Evolutionary conservation across 352 stramenopile genomes (phyloP).

Genomic region (Peronospora belbahrii): DNA sequence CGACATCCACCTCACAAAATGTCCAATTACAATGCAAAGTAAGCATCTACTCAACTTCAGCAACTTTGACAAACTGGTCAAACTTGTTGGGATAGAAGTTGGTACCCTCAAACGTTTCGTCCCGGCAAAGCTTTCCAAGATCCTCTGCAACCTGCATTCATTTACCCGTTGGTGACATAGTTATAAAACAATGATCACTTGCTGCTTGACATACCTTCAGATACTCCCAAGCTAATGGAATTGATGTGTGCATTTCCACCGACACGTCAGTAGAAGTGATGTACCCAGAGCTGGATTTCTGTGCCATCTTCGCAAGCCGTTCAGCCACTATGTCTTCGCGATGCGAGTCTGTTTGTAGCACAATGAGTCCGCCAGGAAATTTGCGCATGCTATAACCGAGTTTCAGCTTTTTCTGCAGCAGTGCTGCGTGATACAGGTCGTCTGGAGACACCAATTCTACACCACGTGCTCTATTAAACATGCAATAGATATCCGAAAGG

Average conservation of each 20-base stretch:
- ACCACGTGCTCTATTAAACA: conserved; percentile 96
- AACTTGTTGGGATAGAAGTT: conserved; percentile 95
- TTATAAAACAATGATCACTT: background rate
- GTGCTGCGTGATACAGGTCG: conserved; percentile 90
- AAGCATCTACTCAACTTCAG: conserved; percentile 12
- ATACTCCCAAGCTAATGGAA: conserved; percentile 94
- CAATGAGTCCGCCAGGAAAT: conserved; percentile 90
- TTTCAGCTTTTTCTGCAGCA: conserved; percentile 72
- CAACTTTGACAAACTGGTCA: conserved; percentile 34
- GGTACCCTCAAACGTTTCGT: conserved; percentile 92
- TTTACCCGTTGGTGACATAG: background rate
- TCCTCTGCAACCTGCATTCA: conserved; percentile 85
- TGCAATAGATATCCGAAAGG: conserved; percentile 97
- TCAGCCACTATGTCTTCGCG: conserved; percentile 78
- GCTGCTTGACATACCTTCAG: conserved; percentile 55
- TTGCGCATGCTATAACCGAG: conserved; percentile 90
- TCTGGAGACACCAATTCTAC: conserved; percentile 96
- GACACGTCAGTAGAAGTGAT: conserved; percentile 90
- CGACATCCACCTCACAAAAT: background rate
- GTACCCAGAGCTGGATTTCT: conserved; percentile 58
- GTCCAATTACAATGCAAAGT: background rate
- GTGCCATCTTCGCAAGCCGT: conserved; percentile 65
- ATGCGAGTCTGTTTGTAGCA: conserved; percentile 88
- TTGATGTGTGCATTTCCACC: conserved; percentile 87
- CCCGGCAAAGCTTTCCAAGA: conserved; percentile 89